A percentile compares a stretch with the other conserved stretches of the same genome.
Conservation (phyloP, 176 grass and related monocot species). For the Musa troglodytarum region DNA sequence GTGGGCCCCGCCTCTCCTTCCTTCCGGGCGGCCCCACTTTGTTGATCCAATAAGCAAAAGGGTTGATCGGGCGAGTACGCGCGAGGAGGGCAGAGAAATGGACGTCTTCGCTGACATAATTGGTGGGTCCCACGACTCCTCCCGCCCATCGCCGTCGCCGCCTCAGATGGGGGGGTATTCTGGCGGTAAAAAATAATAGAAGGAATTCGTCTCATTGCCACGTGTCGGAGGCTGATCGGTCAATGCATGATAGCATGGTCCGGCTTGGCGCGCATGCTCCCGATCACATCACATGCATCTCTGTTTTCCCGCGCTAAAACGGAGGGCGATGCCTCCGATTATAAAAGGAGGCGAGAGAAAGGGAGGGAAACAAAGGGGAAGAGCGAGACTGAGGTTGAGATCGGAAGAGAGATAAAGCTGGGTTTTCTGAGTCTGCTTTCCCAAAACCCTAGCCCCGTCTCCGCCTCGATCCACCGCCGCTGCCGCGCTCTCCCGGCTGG, state of each 20-base stretch:
- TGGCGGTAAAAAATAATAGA: not conserved
- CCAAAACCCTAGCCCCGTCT: constrained; percentile 12
- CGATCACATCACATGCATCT: constrained; percentile 3
- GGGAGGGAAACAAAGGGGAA: not conserved
- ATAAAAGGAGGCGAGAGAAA: constrained; percentile 14
- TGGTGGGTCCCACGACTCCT: not conserved
- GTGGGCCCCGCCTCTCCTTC: no score
- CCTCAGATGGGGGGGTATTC: not conserved
- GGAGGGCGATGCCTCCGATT: not conserved
- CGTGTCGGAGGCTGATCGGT: not conserved
- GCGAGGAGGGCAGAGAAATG: no score
- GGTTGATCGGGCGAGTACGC: no score
- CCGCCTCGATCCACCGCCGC: not conserved
- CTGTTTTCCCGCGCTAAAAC: constrained; percentile 8
- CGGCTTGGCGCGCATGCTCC: not conserved
- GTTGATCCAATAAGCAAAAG: no score
- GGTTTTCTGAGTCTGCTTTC: not conserved
- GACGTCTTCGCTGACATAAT: not conserved
- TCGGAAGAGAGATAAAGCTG: not conserved
- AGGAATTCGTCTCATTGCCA: not conserved
- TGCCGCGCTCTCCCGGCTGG: not conserved
- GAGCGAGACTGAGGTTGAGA: constrained; percentile 1
- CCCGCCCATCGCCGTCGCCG: no score
- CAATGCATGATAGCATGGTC: not conserved
- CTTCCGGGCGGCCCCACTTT: no score